phyloP scores from a whole-genome alignment of 1,284 basidiomycete species.

The Microbotryum violaceum region DNA sequence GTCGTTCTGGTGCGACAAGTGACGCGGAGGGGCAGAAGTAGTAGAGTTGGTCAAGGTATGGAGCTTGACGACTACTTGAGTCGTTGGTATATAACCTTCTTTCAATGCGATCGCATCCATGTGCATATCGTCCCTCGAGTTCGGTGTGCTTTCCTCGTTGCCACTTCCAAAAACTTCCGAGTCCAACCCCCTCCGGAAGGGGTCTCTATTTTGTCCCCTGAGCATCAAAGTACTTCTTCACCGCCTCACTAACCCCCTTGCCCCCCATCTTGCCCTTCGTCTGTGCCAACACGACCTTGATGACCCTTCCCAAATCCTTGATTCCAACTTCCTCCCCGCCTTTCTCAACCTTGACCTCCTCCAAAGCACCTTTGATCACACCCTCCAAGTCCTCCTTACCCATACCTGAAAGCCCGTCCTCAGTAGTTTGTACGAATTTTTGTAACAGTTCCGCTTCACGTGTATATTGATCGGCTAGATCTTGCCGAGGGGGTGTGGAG shows the following conservation, averaged over 20 bases:
- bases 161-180: no score
- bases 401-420: constrained; percentile 9
- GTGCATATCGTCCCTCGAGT: no score
- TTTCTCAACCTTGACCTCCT: constrained; percentile 2
- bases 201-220: no score
- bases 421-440: constrained; percentile 8
- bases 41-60: no score
- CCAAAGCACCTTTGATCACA: constrained; percentile 1
- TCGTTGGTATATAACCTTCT: no score
- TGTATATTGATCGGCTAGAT: constrained; percentile 22
- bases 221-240: constrained; percentile 5
- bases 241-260: constrained; percentile 22
- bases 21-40: no score
- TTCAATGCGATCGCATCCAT: no score
- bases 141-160: no score
- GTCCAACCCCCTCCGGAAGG: no score
- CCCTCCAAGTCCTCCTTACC: constrained; percentile 3
- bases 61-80: no score
- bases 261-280: constrained; percentile 18
- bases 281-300: constrained; percentile 17
- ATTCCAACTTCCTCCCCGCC: not conserved
- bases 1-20: no score
- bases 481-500: constrained; percentile 11
- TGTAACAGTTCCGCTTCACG: constrained; percentile 14
- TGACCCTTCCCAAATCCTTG: constrained; percentile 15